These are phyloP conservation scores for Leccinum pachyderme DNA, from an alignment of 1,284 basidiomycete genomes.

Conservation along the genomic window DNA sequence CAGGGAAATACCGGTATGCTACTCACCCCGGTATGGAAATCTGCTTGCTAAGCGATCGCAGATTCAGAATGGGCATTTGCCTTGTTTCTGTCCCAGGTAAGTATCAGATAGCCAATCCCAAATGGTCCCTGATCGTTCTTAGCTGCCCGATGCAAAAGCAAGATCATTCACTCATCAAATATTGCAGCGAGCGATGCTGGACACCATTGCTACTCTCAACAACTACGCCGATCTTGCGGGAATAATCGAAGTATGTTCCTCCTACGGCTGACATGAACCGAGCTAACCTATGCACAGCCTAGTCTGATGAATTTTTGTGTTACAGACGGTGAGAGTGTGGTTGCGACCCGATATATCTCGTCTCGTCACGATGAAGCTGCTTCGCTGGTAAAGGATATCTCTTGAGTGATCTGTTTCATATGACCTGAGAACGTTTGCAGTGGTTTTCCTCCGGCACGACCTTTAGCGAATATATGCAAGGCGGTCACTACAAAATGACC, in stretches of 20 bases:
- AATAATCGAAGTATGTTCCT: slow-evolving; percentile 59
- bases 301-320: slow-evolving; percentile 96
- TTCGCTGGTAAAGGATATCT: slow-evolving; percentile 58
- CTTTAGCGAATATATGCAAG: slow-evolving; percentile 88
- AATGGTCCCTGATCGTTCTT: slow-evolving; percentile 6
- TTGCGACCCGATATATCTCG: slow-evolving; percentile 94
- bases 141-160: slow-evolving; percentile 83
- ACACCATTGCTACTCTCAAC: slow-evolving; percentile 82
- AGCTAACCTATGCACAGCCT: slow-evolving; percentile 49
- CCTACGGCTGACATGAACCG: background rate
- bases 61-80: slow-evolving; percentile 97
- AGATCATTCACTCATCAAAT: slow-evolving; percentile 60
- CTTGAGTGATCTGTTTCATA: background rate
- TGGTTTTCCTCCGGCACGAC: slow-evolving; percentile 95
- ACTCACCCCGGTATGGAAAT: background rate
- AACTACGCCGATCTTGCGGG: slow-evolving; percentile 69
- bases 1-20: slow-evolving; percentile 85
- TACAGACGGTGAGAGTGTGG: slow-evolving; percentile 89
- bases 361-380: slow-evolving; percentile 91
- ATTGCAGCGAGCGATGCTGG: slow-evolving; percentile 80
- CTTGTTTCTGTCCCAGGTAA: slow-evolving; percentile 81
- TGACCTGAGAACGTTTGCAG: slow-evolving; percentile 36
- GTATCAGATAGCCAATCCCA: background rate
- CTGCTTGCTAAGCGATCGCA: slow-evolving; percentile 28
- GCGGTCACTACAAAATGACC: slow-evolving; percentile 91